A percentile compares a stretch with the other conserved stretches of the same genome.
Conservation (phyloP, 225 moss, liverwort and hornwort genomes). For the Bryum argenteum region DNA sequence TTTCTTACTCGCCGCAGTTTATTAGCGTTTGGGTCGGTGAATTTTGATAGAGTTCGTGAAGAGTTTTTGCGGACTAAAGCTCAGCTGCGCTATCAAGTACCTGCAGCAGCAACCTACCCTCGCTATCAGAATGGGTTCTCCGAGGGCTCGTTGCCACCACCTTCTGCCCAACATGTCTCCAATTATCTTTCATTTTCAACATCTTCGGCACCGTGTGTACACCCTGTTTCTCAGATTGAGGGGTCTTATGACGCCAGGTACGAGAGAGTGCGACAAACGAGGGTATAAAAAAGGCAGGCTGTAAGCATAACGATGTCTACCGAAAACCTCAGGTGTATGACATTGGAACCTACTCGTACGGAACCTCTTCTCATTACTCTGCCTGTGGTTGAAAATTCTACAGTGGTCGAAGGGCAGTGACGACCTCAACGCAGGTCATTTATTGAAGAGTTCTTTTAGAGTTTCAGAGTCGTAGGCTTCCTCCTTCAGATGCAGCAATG, state of each 20-base stretch:
- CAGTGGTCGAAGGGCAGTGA: slow-evolving; percentile 12
- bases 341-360: slow-evolving; percentile 55
- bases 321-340: slow-evolving; percentile 58
- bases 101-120: slow-evolving; percentile 59
- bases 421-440: slow-evolving; percentile 11
- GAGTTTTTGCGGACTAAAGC: slow-evolving; percentile 83
- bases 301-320: slow-evolving; percentile 40
- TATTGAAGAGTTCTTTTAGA: slow-evolving; percentile 21
- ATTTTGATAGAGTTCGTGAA: slow-evolving; percentile 42
- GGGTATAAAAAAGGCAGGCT: slow-evolving; percentile 47
- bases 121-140: slow-evolving; percentile 53
- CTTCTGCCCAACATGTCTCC: slow-evolving; percentile 38
- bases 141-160: slow-evolving; percentile 34
- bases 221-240: slow-evolving; percentile 54
- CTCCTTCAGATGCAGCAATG: slow-evolving; percentile 25
- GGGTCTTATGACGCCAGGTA: slow-evolving; percentile 57
- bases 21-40: too few relatives aligned
- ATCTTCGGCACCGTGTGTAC: slow-evolving; percentile 38
- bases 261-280: slow-evolving; percentile 48
- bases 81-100: slow-evolving; percentile 80
- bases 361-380: slow-evolving; percentile 51
- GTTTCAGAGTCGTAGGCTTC: not conserved
- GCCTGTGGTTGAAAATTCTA: slow-evolving; percentile 28
- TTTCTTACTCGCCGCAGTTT: slow-evolving; percentile 11
- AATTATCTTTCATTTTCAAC: slow-evolving; percentile 38